Base-by-base conservation (phyloP, 768 basidiomycete genomes). In the Postia placenta region DNA sequence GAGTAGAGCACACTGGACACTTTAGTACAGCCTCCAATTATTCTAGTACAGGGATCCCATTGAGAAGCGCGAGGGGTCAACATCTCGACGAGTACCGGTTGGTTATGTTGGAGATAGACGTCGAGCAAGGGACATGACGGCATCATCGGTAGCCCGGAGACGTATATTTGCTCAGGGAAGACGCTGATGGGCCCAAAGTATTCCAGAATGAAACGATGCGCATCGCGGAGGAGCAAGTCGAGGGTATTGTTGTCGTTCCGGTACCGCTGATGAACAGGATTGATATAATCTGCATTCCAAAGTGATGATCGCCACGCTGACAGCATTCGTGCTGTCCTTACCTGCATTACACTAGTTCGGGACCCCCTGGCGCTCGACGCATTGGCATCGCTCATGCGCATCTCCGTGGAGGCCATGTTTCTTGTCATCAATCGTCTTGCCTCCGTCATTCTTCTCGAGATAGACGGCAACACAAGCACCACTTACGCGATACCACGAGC, bases 91-190 rank as follows among this genome's bases (percentile, higher is more conserved):
- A 23, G 11, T 6, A 22, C 7, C 20, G 7, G 38, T n/a, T 7
- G 19, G n/a, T 42, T n/a, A 9, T 23, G 9, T 24, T n/a, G n/a
- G n/a, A n/a, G 33, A n/a, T 35, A 42, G 11, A 11, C 19, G 5
- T 23, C 20, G 15, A 42, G 3, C 11, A 42, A 23, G 14, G 6
- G 41, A 23, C 41, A 12, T 7, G 41, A 20, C 24, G 41, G 41
- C 3, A 15, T 23, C 12, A 24, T 17, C 6, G 11, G 41, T 23
- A 42, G 24, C 23, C 17, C 41, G 6, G 47, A 48, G 7, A 36
- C 7, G 39, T 48, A 48, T 5, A 48, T 37, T 5, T 48, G 35
- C 12, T 41, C 47, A 2, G 47, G 47, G 20, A 19, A 39, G 15
- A 3, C 14, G n/a, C 40, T 37, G 25, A 48, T 48, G 20, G 35